Base-by-base conservation (phyloP, 192 early-diverging fungal species). In the Martensiomyces pterosporus region DNA sequence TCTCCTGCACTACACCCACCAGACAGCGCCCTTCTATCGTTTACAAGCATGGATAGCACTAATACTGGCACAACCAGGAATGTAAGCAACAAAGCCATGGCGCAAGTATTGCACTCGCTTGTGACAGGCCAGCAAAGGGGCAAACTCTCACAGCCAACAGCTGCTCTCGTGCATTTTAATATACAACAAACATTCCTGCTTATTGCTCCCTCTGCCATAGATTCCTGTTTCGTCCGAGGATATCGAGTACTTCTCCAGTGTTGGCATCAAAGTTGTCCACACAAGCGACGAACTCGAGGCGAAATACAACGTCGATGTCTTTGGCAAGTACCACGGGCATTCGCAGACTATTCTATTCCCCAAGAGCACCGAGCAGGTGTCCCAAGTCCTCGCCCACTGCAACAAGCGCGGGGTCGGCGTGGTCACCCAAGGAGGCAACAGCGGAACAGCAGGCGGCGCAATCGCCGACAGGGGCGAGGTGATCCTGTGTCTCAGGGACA, bases 401-500 rank as follows among this genome's bases (percentile, higher is more conserved):
- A 87, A 93, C 60, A 68, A 84, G 12, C 71, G 86, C 13, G 68
- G 52, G 42, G 60, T 99, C 32, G 85, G 91, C 4, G 87, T 99
- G 13, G 91, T 93, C 16, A 90, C 93, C 24, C 97, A 99, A 70
- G 94, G 97, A 22, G 97, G 96, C 29, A 98, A 98, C 70, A 98
- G 91, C 21, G 93, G 93, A 18, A 76, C 93, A 8, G 92, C 93
- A 16, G 96, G 96, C 49, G 97, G 96, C 4, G 82, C 85, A 27
- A 85, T 97, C 3, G 91, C 89, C 6, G 89, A 92, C 2, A 86
- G 85, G 64, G 93, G 94, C 65, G 94, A 99, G 65, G 79, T 99
- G 19, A 75, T 99, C 9, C 33, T 99, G 17, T 80, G 75, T 44
- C 65, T 87, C 25, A 73, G 78, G 49, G 71, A 79, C 53, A 89